phyloP scores from a whole-genome alignment of 2,329 filamentous ascomycete genomes.

The Ampelomyces quisqualis region DNA sequence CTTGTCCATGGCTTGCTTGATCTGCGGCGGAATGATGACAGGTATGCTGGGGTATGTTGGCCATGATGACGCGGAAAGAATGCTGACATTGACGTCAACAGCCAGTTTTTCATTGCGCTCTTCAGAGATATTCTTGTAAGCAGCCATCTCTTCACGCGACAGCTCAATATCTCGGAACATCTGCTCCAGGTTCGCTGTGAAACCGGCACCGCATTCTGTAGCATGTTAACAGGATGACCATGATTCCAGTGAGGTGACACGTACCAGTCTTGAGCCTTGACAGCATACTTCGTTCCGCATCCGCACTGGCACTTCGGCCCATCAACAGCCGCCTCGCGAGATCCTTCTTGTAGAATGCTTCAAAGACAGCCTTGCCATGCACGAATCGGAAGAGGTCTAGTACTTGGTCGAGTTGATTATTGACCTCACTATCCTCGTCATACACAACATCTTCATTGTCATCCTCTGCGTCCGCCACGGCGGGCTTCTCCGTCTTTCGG shows the following conservation, averaged over 20 bases:
- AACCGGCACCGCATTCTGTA: conserved; percentile 82
- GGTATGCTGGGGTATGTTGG: conserved; percentile 80
- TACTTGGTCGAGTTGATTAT: conserved; percentile 87
- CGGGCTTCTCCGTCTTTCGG: conserved; percentile 57
- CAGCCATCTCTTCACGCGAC: conserved; percentile 86
- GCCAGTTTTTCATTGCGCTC: conserved; percentile 58
- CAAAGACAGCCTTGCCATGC: conserved; percentile 95
- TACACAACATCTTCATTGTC: conserved; percentile 62
- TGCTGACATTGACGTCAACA: conserved; percentile 79
- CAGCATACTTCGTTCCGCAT: conserved; percentile 95
- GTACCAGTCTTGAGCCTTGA: conserved; percentile 75
- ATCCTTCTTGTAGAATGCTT: conserved; percentile 99
- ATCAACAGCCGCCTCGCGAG: conserved; percentile 86
- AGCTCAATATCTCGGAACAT: conserved; percentile 99
- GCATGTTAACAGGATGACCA: conserved; percentile 18
- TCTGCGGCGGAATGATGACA: conserved; percentile 72
- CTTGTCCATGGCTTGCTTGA: conserved; percentile 72
- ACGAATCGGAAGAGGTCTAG: conserved; percentile 96
- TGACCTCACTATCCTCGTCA: conserved; percentile 90
- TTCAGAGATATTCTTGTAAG: conserved; percentile 71
- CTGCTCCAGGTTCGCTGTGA: conserved; percentile 95
- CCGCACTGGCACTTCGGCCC: conserved; percentile 87
- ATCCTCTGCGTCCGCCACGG: conserved; percentile 62
- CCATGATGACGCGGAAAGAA: conserved; percentile 91
- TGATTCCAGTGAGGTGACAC: not conserved